phyloP scores from a whole-genome alignment of 208 protist genomes.

The Leishmania lainsoni region DNA sequence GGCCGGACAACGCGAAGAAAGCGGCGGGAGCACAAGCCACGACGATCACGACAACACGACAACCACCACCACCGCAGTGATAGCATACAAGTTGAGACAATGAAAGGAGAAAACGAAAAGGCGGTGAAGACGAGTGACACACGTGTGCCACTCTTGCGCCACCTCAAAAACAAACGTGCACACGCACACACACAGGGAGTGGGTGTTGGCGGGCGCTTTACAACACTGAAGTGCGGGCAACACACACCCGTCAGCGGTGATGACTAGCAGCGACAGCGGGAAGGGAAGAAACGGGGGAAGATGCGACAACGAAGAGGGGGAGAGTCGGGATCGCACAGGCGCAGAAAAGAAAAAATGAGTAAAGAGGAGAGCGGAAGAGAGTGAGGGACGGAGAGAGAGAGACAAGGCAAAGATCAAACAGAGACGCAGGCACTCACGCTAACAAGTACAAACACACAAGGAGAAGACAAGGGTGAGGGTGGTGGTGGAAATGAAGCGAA shows the following conservation, averaged over 20 bases:
- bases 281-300: background rate
- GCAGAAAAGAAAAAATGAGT: background rate
- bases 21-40: background rate
- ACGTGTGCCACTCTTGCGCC: background rate
- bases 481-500: too few species aligned
- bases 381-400: background rate
- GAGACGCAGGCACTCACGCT: background rate
- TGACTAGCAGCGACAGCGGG: background rate
- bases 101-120: background rate
- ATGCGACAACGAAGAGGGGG: background rate
- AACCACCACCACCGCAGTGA: background rate
- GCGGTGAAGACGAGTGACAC: background rate
- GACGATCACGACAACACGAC: background rate
- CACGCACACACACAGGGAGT: background rate
- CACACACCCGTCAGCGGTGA: background rate
- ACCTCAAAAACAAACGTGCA: background rate
- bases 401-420: background rate
- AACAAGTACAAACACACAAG: background rate
- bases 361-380: background rate
- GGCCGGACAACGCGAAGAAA: background rate
- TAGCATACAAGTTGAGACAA: background rate
- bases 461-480: background rate
- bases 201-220: background rate
- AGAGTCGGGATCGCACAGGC: background rate
- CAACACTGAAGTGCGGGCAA: background rate